Evolutionary conservation across 768 basidiomycete species (phyloP).

Genomic region (Leccinum subgranulosum): DNA sequence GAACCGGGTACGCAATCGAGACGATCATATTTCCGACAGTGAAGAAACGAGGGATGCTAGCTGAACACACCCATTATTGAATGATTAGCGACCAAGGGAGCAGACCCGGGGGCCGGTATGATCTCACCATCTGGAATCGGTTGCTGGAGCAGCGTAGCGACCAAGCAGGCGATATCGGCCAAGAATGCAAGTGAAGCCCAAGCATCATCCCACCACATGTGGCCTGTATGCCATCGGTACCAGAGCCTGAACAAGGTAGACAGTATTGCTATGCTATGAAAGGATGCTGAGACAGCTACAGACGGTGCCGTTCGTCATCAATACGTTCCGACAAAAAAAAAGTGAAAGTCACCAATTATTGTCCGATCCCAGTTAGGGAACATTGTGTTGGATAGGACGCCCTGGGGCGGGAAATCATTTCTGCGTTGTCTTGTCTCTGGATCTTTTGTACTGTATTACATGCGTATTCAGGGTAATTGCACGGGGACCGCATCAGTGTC

Average conservation of each 20-base stretch:
- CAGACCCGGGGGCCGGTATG: neutral
- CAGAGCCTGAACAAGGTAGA: conserved; percentile 22
- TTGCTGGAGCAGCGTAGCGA: conserved; percentile 3
- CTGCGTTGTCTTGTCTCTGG: neutral
- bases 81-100: neutral
- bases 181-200: conserved; percentile 17
- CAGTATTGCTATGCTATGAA: conserved; percentile 22
- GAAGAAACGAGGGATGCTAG: conserved; percentile 3
- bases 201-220: conserved; percentile 27
- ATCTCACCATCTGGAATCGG: conserved; percentile 8
- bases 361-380: conserved; percentile 11
- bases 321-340: neutral
- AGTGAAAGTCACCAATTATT: conserved; percentile 10
- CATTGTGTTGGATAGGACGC: conserved; percentile 5
- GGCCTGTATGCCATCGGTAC: conserved; percentile 18
- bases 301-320: neutral
- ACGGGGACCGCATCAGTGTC: neutral
- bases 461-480: neutral
- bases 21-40: conserved; percentile 9
- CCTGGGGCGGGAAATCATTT: neutral
- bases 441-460: neutral
- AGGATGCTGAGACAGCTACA: conserved; percentile 12
- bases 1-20: conserved; percentile 14
- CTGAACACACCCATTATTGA: conserved; percentile 5
- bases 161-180: conserved; percentile 10